These are phyloP conservation scores for Coemansia sp. DNA, from an alignment of 192 early-diverging fungal species.

Conservation along the genomic window DNA sequence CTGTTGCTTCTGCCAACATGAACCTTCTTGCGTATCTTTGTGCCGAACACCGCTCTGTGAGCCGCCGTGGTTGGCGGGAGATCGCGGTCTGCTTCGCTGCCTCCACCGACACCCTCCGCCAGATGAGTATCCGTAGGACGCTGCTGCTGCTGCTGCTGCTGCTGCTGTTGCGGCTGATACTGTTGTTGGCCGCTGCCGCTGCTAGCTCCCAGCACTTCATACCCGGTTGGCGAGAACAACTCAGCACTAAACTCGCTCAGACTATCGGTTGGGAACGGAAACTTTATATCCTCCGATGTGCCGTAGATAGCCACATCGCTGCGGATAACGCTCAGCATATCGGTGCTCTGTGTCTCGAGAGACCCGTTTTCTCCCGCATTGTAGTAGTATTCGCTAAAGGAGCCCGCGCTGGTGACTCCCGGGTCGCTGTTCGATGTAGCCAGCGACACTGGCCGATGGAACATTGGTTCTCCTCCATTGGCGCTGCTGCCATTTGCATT, in stretches of 20 bases:
- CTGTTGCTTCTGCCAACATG: background rate
- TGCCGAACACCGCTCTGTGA: background rate
- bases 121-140: background rate
- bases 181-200: background rate
- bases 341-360: conserved; percentile 13
- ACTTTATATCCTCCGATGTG: conserved; percentile 46
- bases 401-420: conserved; percentile 30
- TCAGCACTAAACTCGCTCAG: conserved; percentile 45
- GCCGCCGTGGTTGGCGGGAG: background rate
- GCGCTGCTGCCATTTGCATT: background rate
- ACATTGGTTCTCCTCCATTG: background rate
- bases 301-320: conserved; percentile 50
- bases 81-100: background rate
- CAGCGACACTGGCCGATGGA: conserved; percentile 5
- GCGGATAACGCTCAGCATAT: conserved; percentile 38
- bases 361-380: conserved; percentile 5
- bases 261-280: conserved; percentile 49
- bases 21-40: background rate
- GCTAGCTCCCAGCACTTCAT: conserved; percentile 7
- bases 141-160: background rate
- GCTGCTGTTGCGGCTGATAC: background rate
- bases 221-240: conserved; percentile 16
- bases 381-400: conserved; percentile 36
- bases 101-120: background rate
- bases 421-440: conserved; percentile 19